Percentiles rank a stretch among this genome's conserved stretches.
Conservation (phyloP, 352 stramenopile species). For the Phytophthora tubulina region DNA sequence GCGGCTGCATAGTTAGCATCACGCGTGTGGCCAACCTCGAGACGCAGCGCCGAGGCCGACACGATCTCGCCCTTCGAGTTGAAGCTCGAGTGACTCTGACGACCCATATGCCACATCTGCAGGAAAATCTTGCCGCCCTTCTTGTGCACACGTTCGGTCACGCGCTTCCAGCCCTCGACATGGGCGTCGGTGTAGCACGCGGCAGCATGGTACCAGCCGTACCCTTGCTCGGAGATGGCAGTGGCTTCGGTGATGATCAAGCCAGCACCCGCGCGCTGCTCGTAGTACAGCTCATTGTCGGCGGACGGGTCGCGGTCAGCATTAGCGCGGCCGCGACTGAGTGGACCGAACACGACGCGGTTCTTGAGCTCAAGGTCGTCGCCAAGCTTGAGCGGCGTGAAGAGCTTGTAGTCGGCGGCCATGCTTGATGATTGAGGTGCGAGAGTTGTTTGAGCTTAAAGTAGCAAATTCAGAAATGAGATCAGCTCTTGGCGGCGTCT, state of each 20-base stretch:
- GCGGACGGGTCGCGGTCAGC: slow-evolving; percentile 28
- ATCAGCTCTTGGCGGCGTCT: too few relatives aligned
- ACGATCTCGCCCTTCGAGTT: slow-evolving; percentile 55
- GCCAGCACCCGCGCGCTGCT: slow-evolving; percentile 28
- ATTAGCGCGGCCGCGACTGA: slow-evolving; percentile 28
- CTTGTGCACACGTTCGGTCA: slow-evolving; percentile 30
- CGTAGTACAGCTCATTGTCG: slow-evolving; percentile 35
- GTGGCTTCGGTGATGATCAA: slow-evolving; percentile 28
- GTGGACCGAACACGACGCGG: neutral
- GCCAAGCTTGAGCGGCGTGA: slow-evolving; percentile 16
- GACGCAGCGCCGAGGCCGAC: slow-evolving; percentile 49
- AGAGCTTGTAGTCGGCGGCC: slow-evolving; percentile 45
- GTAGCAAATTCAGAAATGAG: slow-evolving; percentile 29
- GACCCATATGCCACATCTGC: slow-evolving; percentile 35
- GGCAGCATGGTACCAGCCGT: slow-evolving; percentile 26
- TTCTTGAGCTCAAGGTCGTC: too few relatives aligned
- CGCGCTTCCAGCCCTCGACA: slow-evolving; percentile 32
- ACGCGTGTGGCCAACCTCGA: slow-evolving; percentile 39
- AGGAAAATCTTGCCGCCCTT: slow-evolving; percentile 34
- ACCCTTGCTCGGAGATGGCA: slow-evolving; percentile 29
- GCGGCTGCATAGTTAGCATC: slow-evolving; percentile 37
- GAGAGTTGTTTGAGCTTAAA: slow-evolving; percentile 6
- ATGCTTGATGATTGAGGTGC: slow-evolving; percentile 1
- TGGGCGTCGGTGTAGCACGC: slow-evolving; percentile 31
- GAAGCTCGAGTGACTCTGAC: slow-evolving; percentile 44